Evolutionary conservation across 495 filamentous ascomycete genomes (phyloP).

Genomic region (Talaromyces liani): DNA sequence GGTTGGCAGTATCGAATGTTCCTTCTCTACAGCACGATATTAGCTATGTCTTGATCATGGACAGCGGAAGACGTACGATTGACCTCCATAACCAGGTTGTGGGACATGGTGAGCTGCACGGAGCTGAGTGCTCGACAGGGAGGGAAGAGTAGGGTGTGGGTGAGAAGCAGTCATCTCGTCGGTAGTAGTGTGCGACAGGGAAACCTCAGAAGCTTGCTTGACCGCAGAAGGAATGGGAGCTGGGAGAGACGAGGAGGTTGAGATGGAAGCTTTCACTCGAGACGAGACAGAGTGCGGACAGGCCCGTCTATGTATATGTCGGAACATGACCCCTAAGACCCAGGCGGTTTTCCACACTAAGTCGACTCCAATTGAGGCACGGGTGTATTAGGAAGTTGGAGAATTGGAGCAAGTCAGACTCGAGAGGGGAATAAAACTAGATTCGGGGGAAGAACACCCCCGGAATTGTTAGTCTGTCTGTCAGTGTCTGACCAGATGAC

Average conservation of each 20-base stretch:
- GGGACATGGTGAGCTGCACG: conserved; percentile 6
- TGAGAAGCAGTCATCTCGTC: conserved; percentile 3
- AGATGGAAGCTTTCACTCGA: neutral
- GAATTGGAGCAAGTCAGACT: neutral
- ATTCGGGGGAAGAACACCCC: neutral
- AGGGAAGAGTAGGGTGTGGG: neutral
- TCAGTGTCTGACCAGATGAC: neutral
- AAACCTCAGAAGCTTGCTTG: conserved; percentile 3
- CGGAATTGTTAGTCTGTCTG: neutral
- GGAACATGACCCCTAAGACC: conserved; percentile 7
- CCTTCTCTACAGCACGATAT: conserved; percentile 23
- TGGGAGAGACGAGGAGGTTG: conserved; percentile 3
- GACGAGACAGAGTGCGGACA: neutral
- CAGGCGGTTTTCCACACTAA: neutral
- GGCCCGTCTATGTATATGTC: conserved; percentile 4
- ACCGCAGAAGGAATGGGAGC: conserved; percentile 7
- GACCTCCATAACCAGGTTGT: neutral
- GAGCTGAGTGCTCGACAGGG: conserved; percentile 5
- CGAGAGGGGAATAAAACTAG: neutral
- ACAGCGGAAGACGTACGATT: conserved; percentile 9
- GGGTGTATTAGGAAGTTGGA: conserved; percentile 1
- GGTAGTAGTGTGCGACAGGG: neutral
- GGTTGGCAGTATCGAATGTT: conserved; percentile 56
- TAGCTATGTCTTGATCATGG: neutral
- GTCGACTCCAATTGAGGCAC: neutral